Base-by-base conservation (phyloP, 2,329 filamentous ascomycete species). In the Huntiella moniliformis region DNA sequence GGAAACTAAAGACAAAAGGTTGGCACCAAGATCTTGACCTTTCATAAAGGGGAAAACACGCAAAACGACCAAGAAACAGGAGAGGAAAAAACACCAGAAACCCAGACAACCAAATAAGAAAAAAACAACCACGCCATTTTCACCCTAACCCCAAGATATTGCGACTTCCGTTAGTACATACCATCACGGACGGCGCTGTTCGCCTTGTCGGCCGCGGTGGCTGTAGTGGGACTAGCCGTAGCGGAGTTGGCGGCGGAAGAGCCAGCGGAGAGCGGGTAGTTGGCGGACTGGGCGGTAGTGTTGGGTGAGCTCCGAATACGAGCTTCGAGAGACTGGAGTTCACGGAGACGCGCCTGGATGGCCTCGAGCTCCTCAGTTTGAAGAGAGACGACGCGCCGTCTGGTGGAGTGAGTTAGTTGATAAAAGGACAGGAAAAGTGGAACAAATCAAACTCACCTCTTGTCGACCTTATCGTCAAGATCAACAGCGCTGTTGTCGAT, bases 321-420 rank as follows among this genome's bases (percentile, higher is more conserved):
- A 54, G 81, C 72, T 63, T 95, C 87, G 63, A 91, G 85, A 56
- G 86, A 85, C 54, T 77, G 79, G 55, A 96, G 75, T 57, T 86
- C 85, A 55, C 77, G 79, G 54, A 96, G 74, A 54, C 78, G 79
- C 44, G 77, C 77, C 63, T 95, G 85, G 56, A 96, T 78, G 47
- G 79, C 77, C 61, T 93, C 79, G 53, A 96, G 79, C 62, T 95
- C 84, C 52, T 77, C 74, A 46, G 74, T 75, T 59, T 84, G 82
- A 44, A 71, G 74, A 52, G 71, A 73, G 57, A 96, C 78, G 50
- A 74, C 73, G 58, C 85, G 77, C 64, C 91, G 91, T 63, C 86
- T 94, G 60, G 22, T 28, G 22, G 22, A 8, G 22, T 28, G 5
- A 8, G 22, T 28, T 28, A 28, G 22, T 28, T 36, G 41, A 35